Conservation (phyloP, 2,329 filamentous ascomycete species). For the Epichloe amarillans region DNA sequence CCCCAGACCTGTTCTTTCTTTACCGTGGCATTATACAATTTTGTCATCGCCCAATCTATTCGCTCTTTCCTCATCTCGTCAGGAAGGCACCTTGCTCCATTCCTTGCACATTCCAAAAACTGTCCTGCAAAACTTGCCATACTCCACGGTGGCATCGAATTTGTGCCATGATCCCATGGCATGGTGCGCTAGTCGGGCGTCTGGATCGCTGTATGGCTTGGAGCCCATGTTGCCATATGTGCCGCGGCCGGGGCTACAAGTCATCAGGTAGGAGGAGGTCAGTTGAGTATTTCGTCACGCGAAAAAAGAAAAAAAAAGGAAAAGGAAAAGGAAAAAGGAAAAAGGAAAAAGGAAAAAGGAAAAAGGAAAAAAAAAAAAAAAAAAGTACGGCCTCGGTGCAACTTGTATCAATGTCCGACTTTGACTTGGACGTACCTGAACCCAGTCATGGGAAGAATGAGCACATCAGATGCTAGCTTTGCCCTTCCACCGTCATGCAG, state of each 20-base stretch:
- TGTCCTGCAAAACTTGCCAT: conserved; percentile 14
- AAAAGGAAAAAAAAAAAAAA: too few species aligned
- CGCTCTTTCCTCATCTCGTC: background rate
- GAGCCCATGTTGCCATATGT: conserved; percentile 14
- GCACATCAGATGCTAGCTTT: conserved; percentile 11
- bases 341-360: too few species aligned
- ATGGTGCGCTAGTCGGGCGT: conserved; percentile 12
- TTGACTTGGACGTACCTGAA: conserved; percentile 10
- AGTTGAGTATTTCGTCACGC: background rate
- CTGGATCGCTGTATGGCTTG: conserved; percentile 10
- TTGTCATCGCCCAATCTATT: background rate
- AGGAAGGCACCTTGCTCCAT: conserved; percentile 11
- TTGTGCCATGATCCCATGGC: conserved; percentile 12
- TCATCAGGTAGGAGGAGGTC: background rate
- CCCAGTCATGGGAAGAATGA: conserved; percentile 13
- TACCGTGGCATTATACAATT: background rate
- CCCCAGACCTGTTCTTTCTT: background rate
- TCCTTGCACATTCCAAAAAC: conserved; percentile 11
- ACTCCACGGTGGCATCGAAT: conserved; percentile 10
- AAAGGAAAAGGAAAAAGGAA: too few species aligned
- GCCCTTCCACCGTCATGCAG: conserved; percentile 11
- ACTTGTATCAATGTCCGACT: background rate
- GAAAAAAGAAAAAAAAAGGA: too few species aligned
- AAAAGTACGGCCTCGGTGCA: too few species aligned
- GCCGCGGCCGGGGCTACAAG: conserved; percentile 10